Evolutionary conservation across 192 early-diverging fungal species (phyloP).

Genomic region (Coemansia sp.): DNA sequence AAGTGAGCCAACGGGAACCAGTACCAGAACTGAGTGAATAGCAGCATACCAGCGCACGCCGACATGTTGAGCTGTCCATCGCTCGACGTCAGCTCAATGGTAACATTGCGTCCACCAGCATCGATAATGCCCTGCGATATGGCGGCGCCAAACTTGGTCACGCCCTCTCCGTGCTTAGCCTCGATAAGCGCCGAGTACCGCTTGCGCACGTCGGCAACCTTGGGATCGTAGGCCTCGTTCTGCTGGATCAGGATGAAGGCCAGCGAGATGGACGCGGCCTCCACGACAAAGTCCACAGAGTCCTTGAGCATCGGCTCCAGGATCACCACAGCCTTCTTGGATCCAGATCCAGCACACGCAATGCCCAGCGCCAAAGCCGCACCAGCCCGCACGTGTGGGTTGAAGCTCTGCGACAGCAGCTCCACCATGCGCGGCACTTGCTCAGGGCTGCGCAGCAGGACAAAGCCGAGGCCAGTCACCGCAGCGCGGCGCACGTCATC

Average conservation of each 20-base stretch:
- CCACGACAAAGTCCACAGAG: constrained; percentile 95
- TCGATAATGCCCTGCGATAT: constrained; percentile 98
- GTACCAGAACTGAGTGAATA: constrained; percentile 99
- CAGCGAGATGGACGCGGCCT: constrained; percentile 93
- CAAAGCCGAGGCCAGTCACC: constrained; percentile 94
- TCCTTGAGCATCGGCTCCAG: constrained; percentile 99
- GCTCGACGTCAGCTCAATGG: constrained; percentile 85
- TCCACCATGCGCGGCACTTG: constrained; percentile 99
- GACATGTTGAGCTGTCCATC: constrained; percentile 90
- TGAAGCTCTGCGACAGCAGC: constrained; percentile 96
- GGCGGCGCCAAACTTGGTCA: constrained; percentile 95
- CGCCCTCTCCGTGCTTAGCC: constrained; percentile 90
- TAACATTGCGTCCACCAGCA: constrained; percentile 97
- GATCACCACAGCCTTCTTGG: constrained; percentile 86
- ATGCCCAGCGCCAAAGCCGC: constrained; percentile 96
- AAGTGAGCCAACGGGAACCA: constrained; percentile 99
- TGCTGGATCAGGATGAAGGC: constrained; percentile 97
- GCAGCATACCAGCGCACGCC: constrained; percentile 97
- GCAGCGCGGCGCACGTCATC: constrained; percentile 99
- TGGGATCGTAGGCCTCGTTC: constrained; percentile 81
- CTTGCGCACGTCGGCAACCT: constrained; percentile 85
- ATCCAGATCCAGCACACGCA: constrained; percentile 95
- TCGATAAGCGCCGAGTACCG: constrained; percentile 85
- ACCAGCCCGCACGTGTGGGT: constrained; percentile 98
- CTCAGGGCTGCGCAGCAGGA: constrained; percentile 88